Percentiles rank a stretch among this genome's conserved stretches.
These are phyloP conservation scores for Neurospora intermedia DNA, from an alignment of 495 filamentous ascomycete genomes.

Conservation along the genomic window DNA sequence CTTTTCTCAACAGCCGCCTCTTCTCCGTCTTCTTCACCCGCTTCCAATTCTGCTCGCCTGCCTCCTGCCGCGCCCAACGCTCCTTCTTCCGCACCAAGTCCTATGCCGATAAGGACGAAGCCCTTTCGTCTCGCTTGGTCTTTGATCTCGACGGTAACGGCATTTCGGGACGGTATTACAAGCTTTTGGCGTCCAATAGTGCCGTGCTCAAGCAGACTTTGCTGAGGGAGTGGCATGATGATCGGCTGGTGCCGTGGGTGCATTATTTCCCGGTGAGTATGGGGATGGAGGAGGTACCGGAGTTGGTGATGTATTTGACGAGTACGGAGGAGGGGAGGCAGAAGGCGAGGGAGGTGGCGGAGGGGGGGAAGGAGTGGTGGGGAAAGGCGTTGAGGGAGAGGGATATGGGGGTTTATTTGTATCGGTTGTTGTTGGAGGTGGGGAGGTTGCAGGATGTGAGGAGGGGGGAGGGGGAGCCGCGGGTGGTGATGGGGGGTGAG, in stretches of 20 bases:
- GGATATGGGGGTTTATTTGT: slow-evolving; percentile 64
- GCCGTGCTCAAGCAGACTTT: slow-evolving; percentile 38
- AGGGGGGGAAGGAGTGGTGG: slow-evolving; percentile 53
- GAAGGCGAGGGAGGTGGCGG: slow-evolving; percentile 27
- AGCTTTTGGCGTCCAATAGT: slow-evolving; percentile 32
- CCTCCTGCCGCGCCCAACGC: background rate
- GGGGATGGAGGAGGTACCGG: slow-evolving; percentile 9
- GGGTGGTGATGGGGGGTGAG: background rate
- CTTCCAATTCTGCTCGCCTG: background rate
- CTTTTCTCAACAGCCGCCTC: slow-evolving; percentile 12
- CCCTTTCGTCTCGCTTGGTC: slow-evolving; percentile 16
- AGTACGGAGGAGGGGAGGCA: slow-evolving; percentile 17
- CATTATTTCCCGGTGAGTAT: slow-evolving; percentile 17
- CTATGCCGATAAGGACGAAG: slow-evolving; percentile 10
- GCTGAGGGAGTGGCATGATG: slow-evolving; percentile 49
- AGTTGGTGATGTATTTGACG: slow-evolving; percentile 30
- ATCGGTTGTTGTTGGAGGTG: slow-evolving; percentile 62
- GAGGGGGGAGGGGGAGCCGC: background rate
- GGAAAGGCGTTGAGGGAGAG: slow-evolving; percentile 52
- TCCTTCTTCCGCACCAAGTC: slow-evolving; percentile 12
- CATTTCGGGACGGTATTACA: slow-evolving; percentile 40
- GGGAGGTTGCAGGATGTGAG: slow-evolving; percentile 52
- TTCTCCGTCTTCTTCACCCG: slow-evolving; percentile 4
- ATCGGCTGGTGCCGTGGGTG: slow-evolving; percentile 32
- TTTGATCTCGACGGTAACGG: slow-evolving; percentile 49